phyloP scores from a whole-genome alignment of 768 basidiomycete genomes.

The Phylloporus sp. region DNA sequence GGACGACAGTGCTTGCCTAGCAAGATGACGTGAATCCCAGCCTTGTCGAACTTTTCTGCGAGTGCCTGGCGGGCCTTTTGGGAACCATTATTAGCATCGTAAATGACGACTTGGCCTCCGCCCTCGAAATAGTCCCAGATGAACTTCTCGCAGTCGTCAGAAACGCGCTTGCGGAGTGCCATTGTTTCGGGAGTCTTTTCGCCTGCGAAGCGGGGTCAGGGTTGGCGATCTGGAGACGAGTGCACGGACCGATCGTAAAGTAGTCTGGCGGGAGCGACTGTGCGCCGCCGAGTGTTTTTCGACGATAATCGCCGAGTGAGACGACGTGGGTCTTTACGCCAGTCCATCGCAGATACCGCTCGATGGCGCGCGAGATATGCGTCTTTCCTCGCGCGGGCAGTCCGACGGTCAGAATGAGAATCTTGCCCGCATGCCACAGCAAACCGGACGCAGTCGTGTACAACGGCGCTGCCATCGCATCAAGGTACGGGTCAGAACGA shows the following conservation, averaged over 20 bases:
- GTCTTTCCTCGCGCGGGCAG: conserved; percentile 95
- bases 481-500: background rate
- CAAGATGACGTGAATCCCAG: conserved; percentile 88
- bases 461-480: conserved; percentile 91
- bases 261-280: conserved; percentile 89
- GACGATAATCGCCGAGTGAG: conserved; percentile 90
- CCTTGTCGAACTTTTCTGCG: conserved; percentile 80
- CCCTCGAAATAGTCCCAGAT: conserved; percentile 84
- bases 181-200: conserved; percentile 79
- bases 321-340: conserved; percentile 95
- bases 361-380: conserved; percentile 90
- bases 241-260: conserved; percentile 66
- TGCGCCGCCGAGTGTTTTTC: conserved; percentile 84
- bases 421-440: conserved; percentile 91
- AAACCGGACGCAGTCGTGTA: conserved; percentile 89
- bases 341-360: conserved; percentile 97
- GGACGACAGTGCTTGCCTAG: conserved; percentile 53
- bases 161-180: conserved; percentile 65
- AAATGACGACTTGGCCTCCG: conserved; percentile 95
- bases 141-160: conserved; percentile 79
- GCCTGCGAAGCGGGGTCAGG: conserved; percentile 40
- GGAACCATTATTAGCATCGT: conserved; percentile 95
- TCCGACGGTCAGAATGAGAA: conserved; percentile 88
- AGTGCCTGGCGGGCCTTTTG: conserved; percentile 59
- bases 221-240: fast-evolving